Evolutionary conservation across 116 monocot genomes (phyloP).

Genomic region (Zostera marina): DNA sequence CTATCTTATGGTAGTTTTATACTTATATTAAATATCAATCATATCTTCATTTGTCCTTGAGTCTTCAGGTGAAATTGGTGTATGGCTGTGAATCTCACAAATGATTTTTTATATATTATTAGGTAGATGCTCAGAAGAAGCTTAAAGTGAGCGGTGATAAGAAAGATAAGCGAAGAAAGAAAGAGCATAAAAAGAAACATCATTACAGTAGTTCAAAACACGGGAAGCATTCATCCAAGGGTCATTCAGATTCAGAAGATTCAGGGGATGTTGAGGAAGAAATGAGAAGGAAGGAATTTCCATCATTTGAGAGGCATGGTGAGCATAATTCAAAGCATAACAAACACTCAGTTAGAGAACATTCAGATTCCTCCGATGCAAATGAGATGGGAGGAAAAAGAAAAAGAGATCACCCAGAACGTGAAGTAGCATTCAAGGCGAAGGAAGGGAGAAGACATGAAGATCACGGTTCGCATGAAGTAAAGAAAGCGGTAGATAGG

Average conservation of each 20-base stretch:
- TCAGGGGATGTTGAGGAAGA: slow-evolving; percentile 4
- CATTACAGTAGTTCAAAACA: slow-evolving; percentile 16
- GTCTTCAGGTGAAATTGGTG: not conserved
- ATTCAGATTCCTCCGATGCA: slow-evolving; percentile 7
- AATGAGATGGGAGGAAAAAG: slow-evolving; percentile 1
- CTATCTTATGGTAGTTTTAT: not conserved
- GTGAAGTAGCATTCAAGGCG: slow-evolving; percentile 1
- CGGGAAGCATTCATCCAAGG: slow-evolving; percentile 15
- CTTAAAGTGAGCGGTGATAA: slow-evolving; percentile 29
- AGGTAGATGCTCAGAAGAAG: slow-evolving; percentile 75
- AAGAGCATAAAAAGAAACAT: slow-evolving; percentile 39
- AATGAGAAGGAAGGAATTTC: slow-evolving; percentile 10
- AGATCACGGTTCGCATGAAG: not conserved
- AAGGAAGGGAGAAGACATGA: slow-evolving; percentile 1
- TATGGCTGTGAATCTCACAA: not conserved
- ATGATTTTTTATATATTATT: not conserved
- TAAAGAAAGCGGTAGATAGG: not conserved
- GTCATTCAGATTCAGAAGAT: slow-evolving; percentile 16
- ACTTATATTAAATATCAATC: not conserved
- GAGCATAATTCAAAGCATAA: slow-evolving; percentile 11
- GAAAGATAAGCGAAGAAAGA: slow-evolving; percentile 33
- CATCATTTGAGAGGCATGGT: slow-evolving; percentile 7
- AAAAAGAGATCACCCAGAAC: slow-evolving; percentile 1
- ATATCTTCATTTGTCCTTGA: not conserved
- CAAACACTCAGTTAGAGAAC: slow-evolving; percentile 10